Base-by-base conservation (phyloP, 2,329 filamentous ascomycete genomes). In the Sarocladium oryzae region DNA sequence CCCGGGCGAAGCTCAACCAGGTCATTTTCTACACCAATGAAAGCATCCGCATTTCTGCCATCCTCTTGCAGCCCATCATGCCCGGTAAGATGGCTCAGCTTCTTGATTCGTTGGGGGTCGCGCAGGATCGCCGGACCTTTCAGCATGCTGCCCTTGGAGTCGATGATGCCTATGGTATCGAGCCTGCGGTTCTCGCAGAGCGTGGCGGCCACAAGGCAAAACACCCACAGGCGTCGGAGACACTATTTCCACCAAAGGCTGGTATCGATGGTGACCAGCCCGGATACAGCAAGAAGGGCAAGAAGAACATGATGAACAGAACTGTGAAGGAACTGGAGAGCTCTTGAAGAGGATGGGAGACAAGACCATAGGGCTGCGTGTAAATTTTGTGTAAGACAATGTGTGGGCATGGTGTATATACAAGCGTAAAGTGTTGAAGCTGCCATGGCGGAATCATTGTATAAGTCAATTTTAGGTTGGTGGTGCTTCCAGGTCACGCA, bases 61-160 rank as follows among this genome's bases (percentile, higher is more conserved):
- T 99, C 58, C 73, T 97, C 43, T 72, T 99, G 40, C 91, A 96
- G 66, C 90, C 93, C 1, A 88, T 91, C 62, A 95, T 99, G 78
- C 93, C 93, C 0, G 75, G 72, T 36, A 95, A 95, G 66, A 79
- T 89, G 43, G 68, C 69, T 10, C 71, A 81, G 57, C 68, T 96
- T 28, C 77, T 99, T 1, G 86, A 96, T 63, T 78, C 85, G 60
- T 72, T 99, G 8, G 85, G 87, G 1, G 90, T 99, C 4, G 69
- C 73, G 2, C 64, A 72, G 8, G 74, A 78, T 9, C 79, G 78
- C 50, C 77, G 92, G 52, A 78, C 72, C 0, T 78, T 89, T 54
- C 71, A 77, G 16, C 78, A 82, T 63, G 85, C 89, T 4, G 63
- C 57, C 23, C 69, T 84, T 24, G 82, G 82, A 2, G 74, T 69